Percentiles rank a stretch among this genome's conserved stretches.
These are phyloP conservation scores for Syzygium jambos DNA, from an alignment of 345 rosid species.

Conservation along the genomic window DNA sequence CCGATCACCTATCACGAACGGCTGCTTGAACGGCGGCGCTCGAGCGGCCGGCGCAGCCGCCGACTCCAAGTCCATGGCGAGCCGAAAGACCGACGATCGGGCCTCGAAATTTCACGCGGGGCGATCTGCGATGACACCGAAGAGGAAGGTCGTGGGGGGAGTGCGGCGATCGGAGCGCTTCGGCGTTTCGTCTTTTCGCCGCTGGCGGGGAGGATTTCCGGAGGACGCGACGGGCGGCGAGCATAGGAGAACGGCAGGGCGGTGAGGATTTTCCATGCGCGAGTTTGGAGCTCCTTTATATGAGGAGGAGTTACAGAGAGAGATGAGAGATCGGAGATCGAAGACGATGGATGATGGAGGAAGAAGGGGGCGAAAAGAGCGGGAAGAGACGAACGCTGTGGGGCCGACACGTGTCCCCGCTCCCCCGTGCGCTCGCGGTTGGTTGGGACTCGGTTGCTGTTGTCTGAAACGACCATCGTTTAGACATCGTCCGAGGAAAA, in stretches of 20 bases:
- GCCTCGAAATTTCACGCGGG: background rate
- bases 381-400: background rate
- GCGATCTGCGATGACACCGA: background rate
- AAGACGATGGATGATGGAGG: background rate
- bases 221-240: background rate
- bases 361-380: background rate
- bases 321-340: background rate
- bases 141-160: background rate
- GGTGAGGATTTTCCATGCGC: background rate
- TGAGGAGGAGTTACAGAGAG: background rate
- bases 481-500: background rate
- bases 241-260: background rate
- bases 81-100: background rate
- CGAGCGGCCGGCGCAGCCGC: constrained; percentile 7
- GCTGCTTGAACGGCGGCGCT: constrained; percentile 42
- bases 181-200: background rate
- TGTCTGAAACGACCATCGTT: background rate
- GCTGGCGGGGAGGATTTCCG: background rate
- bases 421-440: background rate
- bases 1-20: constrained; percentile 59
- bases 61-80: constrained; percentile 22
- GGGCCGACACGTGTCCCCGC: background rate
- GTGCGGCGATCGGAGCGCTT: background rate
- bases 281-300: background rate
- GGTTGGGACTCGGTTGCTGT: background rate